Percentiles rank a stretch among this genome's conserved stretches.
phyloP scores from a whole-genome alignment of 257 asterid genomes.

The Gynochthodes officinalis region DNA sequence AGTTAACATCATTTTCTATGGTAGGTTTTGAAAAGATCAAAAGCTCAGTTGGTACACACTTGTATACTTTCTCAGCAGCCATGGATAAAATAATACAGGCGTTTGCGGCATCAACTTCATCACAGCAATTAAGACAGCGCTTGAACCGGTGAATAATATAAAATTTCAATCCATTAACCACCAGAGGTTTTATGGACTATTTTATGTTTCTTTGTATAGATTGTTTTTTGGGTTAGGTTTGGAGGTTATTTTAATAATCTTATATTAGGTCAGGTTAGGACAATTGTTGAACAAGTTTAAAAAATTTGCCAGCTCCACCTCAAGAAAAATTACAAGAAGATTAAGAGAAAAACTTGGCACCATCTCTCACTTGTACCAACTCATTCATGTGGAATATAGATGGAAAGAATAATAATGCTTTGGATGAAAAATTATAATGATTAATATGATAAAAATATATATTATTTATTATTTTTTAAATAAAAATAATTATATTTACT shows the following conservation, averaged over 20 bases:
- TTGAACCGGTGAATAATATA: constrained; percentile 33
- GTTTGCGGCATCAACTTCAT: no score
- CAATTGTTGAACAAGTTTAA: constrained; percentile 18
- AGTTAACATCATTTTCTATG: constrained; percentile 37
- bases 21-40: constrained; percentile 53
- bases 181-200: constrained; percentile 15
- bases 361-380: background rate
- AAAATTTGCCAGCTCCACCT: no score
- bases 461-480: no score
- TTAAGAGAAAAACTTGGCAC: background rate
- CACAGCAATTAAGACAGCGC: constrained; percentile 39
- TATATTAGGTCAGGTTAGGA: constrained; percentile 34
- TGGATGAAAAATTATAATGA: no score
- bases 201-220: background rate
- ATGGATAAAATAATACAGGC: background rate
- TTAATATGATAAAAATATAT: no score
- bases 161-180: background rate
- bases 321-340: background rate
- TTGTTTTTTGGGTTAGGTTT: constrained; percentile 24
- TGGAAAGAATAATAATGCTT: no score
- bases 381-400: no score
- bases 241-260: constrained; percentile 11
- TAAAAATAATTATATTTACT: no score
- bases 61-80: no score
- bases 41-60: no score